Conservation (phyloP, 352 stramenopile genomes). For the Phytophthora chlamydospora region DNA sequence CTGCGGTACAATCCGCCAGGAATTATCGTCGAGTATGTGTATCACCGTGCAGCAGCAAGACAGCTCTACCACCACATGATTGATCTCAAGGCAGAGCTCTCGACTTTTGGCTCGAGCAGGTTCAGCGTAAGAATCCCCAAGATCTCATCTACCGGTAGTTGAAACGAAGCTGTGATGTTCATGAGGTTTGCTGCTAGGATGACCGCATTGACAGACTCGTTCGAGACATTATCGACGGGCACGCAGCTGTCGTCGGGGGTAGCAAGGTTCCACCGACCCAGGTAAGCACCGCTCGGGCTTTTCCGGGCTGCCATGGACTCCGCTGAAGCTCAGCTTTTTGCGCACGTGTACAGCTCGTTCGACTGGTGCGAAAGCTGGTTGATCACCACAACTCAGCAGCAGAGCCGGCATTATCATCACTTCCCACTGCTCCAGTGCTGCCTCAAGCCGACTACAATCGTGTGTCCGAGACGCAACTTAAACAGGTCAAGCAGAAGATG, state of each 20-base stretch:
- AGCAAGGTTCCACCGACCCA: constrained; percentile 52
- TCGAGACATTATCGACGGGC: constrained; percentile 40
- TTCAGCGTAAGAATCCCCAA: constrained; percentile 17
- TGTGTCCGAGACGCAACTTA: constrained; percentile 75
- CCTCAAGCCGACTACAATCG: constrained; percentile 81
- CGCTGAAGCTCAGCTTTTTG: neutral
- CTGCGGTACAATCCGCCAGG: constrained; percentile 59
- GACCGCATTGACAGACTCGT: constrained; percentile 44
- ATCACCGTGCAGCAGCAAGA: constrained; percentile 17
- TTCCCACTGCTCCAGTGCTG: constrained; percentile 20
- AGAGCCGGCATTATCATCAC: constrained; percentile 6
- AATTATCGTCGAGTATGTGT: constrained; percentile 68
- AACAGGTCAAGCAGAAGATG: constrained; percentile 76
- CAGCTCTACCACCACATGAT: constrained; percentile 75
- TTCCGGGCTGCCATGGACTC: no score
- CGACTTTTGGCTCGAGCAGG: constrained; percentile 11
- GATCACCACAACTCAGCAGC: constrained; percentile 15
- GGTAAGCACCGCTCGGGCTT: constrained; percentile 27
- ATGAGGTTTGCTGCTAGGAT: constrained; percentile 26
- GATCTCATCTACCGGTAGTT: neutral
- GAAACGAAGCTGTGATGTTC: neutral
- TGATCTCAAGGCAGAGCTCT: constrained; percentile 37
- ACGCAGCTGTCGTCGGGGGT: constrained; percentile 46
- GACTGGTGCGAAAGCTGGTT: constrained; percentile 52
- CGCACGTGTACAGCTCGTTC: constrained; percentile 39